Evolutionary conservation across 1,139 yeast genomes (phyloP), one percentile per base, ranked within the genome.

Genomic region (Nematodospora anomalae): DNA sequence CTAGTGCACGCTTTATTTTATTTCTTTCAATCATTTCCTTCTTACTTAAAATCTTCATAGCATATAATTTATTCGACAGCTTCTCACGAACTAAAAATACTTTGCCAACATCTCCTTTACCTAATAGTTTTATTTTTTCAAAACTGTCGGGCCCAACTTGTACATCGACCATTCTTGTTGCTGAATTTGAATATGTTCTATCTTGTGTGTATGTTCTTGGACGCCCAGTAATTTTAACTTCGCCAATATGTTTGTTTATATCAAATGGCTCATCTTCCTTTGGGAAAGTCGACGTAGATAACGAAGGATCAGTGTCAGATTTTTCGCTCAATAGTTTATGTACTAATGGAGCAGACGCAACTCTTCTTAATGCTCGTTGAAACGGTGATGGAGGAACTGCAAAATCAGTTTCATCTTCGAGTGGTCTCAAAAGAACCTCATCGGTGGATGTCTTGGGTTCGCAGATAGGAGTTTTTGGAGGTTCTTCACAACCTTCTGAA

Each of bases 71-170:
- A 49, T 82, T 79, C 3, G 90, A 71, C 31, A 71, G 67, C 57
- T 84, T 87, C 52, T 94, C 97, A 39, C 86, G 76, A 4, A 92
- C 98, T 30, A 94, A 65, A 51, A 84, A 94, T 14, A 94, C 99
- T 57, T 89, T 89, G 4, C 99, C 99, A 28, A 94, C 98, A 53
- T 94, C 99, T 36, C 99, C 99, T 55, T 88, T 88, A 4, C 99
- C 99, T 38, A 94, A 67, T 21, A 92, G 64, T 47, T 88, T 79
- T 41, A 94, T 78, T 57, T 89, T 92, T 49, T 90, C 96, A 60
- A 94, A 94, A 26, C 92, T 84, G 36, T 78, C 74, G 2, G 95
- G 95, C 3, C 84, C 78, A 8, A 94, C 99, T 53, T 83, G 87
- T 6, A 82, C 94, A 46, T 80, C 81, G 46, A 83, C 68, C 16